These are phyloP conservation scores for Pyrenochaeta sp. DNA, from an alignment of 2,329 filamentous ascomycete genomes.

Conservation along the genomic window DNA sequence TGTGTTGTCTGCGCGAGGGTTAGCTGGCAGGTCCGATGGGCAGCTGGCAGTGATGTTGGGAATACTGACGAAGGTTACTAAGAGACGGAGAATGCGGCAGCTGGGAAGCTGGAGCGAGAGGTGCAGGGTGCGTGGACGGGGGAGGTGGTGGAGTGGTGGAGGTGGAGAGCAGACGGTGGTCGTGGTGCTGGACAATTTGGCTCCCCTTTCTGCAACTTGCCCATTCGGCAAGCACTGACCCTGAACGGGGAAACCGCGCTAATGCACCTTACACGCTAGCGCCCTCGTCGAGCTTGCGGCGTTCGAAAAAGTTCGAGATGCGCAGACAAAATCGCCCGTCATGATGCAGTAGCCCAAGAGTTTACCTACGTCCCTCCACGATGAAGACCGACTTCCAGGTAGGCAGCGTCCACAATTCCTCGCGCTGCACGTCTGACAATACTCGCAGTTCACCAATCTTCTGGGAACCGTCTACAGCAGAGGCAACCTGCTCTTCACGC, in stretches of 20 bases:
- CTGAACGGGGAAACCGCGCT: slow-evolving; percentile 46
- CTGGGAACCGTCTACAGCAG: slow-evolving; percentile 98
- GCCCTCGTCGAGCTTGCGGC: slow-evolving; percentile 12
- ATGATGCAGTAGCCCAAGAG: slow-evolving; percentile 21
- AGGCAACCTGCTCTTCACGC: slow-evolving; percentile 95
- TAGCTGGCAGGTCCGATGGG: slow-evolving; percentile 18
- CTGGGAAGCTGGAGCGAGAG: neutral
- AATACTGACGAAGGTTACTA: neutral
- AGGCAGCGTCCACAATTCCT: slow-evolving; percentile 27
- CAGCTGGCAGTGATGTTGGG: neutral
- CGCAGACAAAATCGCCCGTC: slow-evolving; percentile 25
- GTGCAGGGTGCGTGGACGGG: neutral
- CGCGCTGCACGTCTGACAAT: slow-evolving; percentile 31
- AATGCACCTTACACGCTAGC: slow-evolving; percentile 26
- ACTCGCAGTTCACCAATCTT: slow-evolving; percentile 92
- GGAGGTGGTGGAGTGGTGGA: slow-evolving; percentile 21
- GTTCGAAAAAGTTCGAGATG: slow-evolving; percentile 45
- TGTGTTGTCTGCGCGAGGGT: slow-evolving; percentile 27
- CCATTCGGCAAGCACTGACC: slow-evolving; percentile 48
- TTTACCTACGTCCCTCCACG: slow-evolving; percentile 29
- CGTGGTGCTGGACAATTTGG: slow-evolving; percentile 46
- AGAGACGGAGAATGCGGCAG: too few species aligned
- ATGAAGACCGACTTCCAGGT: slow-evolving; percentile 99
- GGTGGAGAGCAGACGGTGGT: too few species aligned
- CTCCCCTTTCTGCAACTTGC: slow-evolving; percentile 50